Conservation (phyloP, 2,329 filamentous ascomycete genomes). For the Xylariaceae sp. region DNA sequence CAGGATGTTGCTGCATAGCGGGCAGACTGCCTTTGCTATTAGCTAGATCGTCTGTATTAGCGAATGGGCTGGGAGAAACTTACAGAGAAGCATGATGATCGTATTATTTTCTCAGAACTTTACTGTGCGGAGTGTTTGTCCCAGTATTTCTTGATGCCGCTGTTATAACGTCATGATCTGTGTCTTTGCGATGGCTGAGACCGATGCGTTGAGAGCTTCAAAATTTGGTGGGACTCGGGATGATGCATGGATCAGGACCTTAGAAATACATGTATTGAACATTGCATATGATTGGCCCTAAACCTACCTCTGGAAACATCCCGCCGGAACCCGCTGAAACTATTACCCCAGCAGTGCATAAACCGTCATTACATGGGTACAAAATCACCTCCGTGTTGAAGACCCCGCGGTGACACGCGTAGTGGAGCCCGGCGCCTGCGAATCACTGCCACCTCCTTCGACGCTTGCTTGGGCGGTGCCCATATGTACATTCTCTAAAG, state of each 20-base stretch:
- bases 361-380: no score
- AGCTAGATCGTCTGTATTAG: not conserved
- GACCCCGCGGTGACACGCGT: slow-evolving; percentile 19
- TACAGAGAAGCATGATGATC: slow-evolving; percentile 68
- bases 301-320: slow-evolving; percentile 9
- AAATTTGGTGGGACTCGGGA: not conserved
- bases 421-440: not conserved
- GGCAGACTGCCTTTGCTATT: slow-evolving; percentile 64
- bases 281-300: no score
- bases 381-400: no score
- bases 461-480: slow-evolving; percentile 15
- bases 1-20: slow-evolving; percentile 81
- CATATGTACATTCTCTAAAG: slow-evolving; percentile 4
- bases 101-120: not conserved
- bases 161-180: slow-evolving; percentile 29
- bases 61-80: slow-evolving; percentile 12
- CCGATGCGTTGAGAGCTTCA: not conserved
- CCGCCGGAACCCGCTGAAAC: slow-evolving; percentile 31
- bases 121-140: not conserved
- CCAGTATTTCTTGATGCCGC: not conserved
- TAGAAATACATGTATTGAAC: no score
- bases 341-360: slow-evolving; percentile 22
- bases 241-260: slow-evolving; percentile 12
- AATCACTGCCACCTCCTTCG: slow-evolving; percentile 22
- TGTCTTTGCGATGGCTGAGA: not conserved